Evolutionary conservation across 1,139 yeast species (phyloP).

Genomic region (Eremothecium cymbalariae): DNA sequence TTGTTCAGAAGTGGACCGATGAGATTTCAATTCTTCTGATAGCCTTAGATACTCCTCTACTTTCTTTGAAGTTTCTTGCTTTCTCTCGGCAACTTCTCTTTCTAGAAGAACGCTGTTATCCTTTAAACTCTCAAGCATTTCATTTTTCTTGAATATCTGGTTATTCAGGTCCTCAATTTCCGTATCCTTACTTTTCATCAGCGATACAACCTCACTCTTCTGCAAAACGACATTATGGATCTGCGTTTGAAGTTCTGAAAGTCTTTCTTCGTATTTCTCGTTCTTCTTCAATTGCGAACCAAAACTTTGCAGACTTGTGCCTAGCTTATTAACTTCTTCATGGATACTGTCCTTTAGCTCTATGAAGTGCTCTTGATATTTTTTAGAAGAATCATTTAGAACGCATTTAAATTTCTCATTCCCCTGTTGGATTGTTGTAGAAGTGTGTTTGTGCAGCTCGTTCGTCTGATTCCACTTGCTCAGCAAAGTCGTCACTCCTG

Average conservation of each 20-base stretch:
- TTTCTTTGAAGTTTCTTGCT: conserved; percentile 9
- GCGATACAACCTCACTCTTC: conserved; percentile 22
- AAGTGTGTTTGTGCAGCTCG: conserved; percentile 2
- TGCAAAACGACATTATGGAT: conserved; percentile 17
- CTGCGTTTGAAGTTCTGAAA: conserved; percentile 7
- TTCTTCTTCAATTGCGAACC: conserved; percentile 3
- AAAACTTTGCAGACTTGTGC: not conserved
- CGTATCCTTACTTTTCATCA: conserved; percentile 27
- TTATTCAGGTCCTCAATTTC: conserved; percentile 22
- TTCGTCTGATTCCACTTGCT: not conserved
- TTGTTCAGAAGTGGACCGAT: conserved; percentile 24
- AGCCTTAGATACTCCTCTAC: not conserved
- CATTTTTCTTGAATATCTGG: conserved; percentile 12
- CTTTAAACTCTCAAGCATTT: conserved; percentile 10
- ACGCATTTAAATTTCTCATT: not conserved
- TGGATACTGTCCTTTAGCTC: not conserved
- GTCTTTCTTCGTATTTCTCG: conserved; percentile 4
- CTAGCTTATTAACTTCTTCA: not conserved
- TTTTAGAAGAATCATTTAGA: not conserved
- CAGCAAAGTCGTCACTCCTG: not conserved
- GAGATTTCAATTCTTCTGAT: conserved; percentile 8
- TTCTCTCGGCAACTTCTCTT: conserved; percentile 9
- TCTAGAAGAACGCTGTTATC: conserved; percentile 9
- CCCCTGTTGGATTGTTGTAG: not conserved
- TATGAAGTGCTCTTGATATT: not conserved